Percentiles rank a stretch among this genome's conserved stretches.
phyloP scores from a whole-genome alignment of 1,139 yeast genomes.

The Scheffersomyces cryptocercus region DNA sequence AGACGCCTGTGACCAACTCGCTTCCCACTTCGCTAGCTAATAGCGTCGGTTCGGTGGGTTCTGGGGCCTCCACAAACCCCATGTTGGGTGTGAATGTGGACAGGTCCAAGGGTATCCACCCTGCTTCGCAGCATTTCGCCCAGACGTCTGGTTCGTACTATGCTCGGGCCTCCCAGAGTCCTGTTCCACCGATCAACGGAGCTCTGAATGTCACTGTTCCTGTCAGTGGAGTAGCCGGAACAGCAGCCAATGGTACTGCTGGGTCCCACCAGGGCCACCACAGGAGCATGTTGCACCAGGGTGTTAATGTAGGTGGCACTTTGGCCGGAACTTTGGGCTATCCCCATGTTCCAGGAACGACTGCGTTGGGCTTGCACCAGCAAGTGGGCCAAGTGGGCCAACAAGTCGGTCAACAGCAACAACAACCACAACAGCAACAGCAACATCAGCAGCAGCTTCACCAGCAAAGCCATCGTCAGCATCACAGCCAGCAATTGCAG shows the following conservation, averaged over 20 bases:
- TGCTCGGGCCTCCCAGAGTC: slow-evolving; percentile 7
- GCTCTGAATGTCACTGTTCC: background rate
- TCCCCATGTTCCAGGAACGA: slow-evolving; percentile 3
- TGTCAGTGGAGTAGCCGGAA: background rate
- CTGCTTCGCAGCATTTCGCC: slow-evolving; percentile 3
- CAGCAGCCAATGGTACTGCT: slow-evolving; percentile 1
- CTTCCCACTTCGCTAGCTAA: too few species aligned
- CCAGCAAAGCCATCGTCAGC: slow-evolving; percentile 11
- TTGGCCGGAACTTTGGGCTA: slow-evolving; percentile 4
- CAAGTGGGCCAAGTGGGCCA: slow-evolving; percentile 4
- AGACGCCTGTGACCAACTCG: too few species aligned
- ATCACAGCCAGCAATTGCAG: slow-evolving; percentile 5
- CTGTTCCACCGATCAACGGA: slow-evolving; percentile 3
- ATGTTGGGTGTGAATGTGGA: background rate
- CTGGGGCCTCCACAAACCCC: background rate
- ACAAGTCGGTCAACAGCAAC: slow-evolving; percentile 6
- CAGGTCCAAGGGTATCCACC: slow-evolving; percentile 3
- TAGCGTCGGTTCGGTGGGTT: background rate
- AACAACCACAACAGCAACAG: slow-evolving; percentile 10
- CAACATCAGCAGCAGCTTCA: slow-evolving; percentile 8
- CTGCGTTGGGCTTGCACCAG: slow-evolving; percentile 4
- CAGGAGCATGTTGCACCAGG: slow-evolving; percentile 5
- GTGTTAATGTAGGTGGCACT: slow-evolving; percentile 5
- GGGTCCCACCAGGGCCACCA: slow-evolving; percentile 1
- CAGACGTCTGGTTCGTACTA: slow-evolving; percentile 6